phyloP scores from a whole-genome alignment of 257 asterid genomes.

The Solanum virginianum region DNA sequence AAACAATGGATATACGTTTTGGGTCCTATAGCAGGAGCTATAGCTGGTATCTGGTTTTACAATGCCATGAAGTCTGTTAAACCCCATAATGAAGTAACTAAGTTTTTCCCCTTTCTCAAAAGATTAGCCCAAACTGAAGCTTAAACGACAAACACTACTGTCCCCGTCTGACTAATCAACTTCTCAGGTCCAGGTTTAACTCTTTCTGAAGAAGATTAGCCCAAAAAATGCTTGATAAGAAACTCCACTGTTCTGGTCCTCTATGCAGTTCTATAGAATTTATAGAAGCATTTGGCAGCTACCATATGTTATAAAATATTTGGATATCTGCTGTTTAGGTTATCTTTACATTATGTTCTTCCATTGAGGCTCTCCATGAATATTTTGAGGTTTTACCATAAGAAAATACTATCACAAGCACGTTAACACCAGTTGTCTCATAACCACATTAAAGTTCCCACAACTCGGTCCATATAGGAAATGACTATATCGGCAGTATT shows the following conservation, averaged over 20 bases:
- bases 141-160: neutral
- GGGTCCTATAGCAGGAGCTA: conserved; percentile 22
- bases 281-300: neutral
- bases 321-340: neutral
- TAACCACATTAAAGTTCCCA: neutral
- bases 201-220: neutral
- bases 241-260: neutral
- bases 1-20: conserved; percentile 19
- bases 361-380: neutral
- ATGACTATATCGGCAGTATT: neutral
- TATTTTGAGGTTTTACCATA: neutral
- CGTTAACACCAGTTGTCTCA: neutral
- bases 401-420: neutral
- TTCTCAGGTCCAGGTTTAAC: neutral
- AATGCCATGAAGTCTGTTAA: conserved; percentile 12
- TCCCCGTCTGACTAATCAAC: neutral
- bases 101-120: conserved; percentile 1
- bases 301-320: neutral
- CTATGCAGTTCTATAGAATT: neutral
- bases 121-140: neutral
- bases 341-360: neutral
- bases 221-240: neutral
- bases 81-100: neutral
- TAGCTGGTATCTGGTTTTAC: conserved; percentile 24
- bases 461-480: neutral